Percentiles rank a stretch among this genome's conserved stretches.
These are phyloP conservation scores for Leccinum variicolor DNA, from an alignment of 768 basidiomycete species.

Conservation along the genomic window DNA sequence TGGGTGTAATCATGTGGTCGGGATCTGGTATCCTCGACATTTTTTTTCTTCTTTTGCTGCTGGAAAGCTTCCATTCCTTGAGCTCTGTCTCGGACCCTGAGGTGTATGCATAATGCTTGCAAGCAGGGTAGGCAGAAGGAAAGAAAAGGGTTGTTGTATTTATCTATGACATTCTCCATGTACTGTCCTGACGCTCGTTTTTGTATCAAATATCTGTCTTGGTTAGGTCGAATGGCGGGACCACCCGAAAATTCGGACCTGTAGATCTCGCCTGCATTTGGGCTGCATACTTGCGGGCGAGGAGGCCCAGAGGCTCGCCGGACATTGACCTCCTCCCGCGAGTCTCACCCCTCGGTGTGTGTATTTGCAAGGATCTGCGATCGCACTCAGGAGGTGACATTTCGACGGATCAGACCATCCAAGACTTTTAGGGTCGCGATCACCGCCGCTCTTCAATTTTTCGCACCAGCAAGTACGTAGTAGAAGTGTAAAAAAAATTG, in stretches of 20 bases:
- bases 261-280: slow-evolving; percentile 1
- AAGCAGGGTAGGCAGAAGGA: neutral
- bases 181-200: slow-evolving; percentile 1
- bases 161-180: neutral
- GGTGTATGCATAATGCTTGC: neutral
- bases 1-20: slow-evolving; percentile 7
- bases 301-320: too few relatives aligned
- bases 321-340: neutral
- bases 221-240: neutral
- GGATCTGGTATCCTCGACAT: neutral
- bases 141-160: neutral
- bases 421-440: slow-evolving; percentile 3
- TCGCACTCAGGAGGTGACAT: neutral
- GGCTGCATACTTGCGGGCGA: too few relatives aligned
- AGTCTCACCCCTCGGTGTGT: neutral
- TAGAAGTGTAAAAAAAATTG: slow-evolving; percentile 5
- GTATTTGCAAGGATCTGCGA: slow-evolving; percentile 12
- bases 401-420: neutral
- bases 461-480: too few relatives aligned
- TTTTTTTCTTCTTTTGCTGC: neutral
- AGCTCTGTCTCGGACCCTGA: neutral
- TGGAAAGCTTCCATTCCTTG: neutral
- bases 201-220: neutral
- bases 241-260: neutral
- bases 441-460: slow-evolving; percentile 2